A percentile compares a stretch with the other conserved stretches of the same genome.
phyloP scores from a whole-genome alignment of 2,329 filamentous ascomycete genomes.

The Pseudogymnoascus pannorum region DNA sequence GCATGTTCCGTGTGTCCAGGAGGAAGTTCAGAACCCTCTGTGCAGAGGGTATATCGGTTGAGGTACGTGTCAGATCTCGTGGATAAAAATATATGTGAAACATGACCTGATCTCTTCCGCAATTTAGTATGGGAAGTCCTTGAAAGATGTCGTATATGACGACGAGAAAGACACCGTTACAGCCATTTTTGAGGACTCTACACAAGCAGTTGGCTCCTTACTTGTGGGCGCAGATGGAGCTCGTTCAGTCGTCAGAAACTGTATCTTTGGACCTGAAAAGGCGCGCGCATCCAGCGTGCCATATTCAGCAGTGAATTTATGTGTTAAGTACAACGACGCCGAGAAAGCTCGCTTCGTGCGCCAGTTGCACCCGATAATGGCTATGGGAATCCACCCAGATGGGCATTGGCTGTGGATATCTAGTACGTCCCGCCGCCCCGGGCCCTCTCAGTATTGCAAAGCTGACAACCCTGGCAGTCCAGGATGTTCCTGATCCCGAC shows the following conservation, averaged over 20 bases:
- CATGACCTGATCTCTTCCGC: background rate
- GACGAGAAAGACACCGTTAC: conserved; percentile 19
- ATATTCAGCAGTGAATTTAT: background rate
- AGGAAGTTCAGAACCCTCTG: conserved; percentile 14
- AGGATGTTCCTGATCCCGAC: conserved; percentile 13
- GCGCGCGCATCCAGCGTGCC: background rate
- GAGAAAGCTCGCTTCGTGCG: background rate
- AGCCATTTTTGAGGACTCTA: conserved; percentile 27
- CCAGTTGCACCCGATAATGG: background rate
- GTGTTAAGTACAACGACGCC: background rate
- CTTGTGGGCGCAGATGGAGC: conserved; percentile 30
- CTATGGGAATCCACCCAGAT: background rate
- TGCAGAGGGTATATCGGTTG: conserved; percentile 12
- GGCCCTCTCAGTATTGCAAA: background rate
- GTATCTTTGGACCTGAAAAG: background rate
- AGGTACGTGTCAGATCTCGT: background rate
- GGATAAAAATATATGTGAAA: background rate
- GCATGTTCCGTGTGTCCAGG: conserved; percentile 12
- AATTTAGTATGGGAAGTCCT: conserved; percentile 25
- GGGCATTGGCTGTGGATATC: conserved; percentile 2
- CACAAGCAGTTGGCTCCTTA: conserved; percentile 22
- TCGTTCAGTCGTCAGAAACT: conserved; percentile 24
- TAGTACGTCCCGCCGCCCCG: background rate
- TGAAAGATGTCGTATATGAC: conserved; percentile 29
- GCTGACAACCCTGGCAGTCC: conserved; percentile 7